These are phyloP conservation scores for Chlamydomonas asymmetrica DNA, from an alignment of 139 green algal genomes.

Conservation along the genomic window DNA sequence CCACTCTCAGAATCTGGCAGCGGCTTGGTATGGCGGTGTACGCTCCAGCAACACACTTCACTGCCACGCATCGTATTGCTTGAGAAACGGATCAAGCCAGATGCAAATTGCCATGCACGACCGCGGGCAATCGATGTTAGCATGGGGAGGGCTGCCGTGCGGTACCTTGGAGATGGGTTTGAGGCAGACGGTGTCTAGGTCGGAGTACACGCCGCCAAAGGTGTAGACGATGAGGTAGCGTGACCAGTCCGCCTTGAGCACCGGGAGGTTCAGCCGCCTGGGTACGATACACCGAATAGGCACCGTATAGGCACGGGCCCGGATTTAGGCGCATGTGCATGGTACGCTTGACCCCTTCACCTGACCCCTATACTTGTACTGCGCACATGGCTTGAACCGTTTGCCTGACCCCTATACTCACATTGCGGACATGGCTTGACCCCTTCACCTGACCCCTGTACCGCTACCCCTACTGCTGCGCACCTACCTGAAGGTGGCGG, in stretches of 20 bases:
- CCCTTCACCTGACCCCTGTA: background rate
- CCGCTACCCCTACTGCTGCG: background rate
- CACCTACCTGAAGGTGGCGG: background rate
- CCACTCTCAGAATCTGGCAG: no score
- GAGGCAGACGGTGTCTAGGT: constrained; percentile 20
- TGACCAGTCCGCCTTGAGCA: constrained; percentile 24
- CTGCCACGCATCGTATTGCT: no score
- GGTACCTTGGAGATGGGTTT: background rate
- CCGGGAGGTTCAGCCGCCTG: constrained; percentile 12
- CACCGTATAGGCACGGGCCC: background rate
- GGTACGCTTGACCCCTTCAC: background rate
- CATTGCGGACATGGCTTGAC: background rate
- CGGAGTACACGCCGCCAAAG: constrained; percentile 24
- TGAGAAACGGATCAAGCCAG: no score
- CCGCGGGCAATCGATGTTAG: no score
- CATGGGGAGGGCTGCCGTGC: background rate
- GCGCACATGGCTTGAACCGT: background rate
- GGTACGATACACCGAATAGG: background rate
- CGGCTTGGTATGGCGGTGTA: no score
- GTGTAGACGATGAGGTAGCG: constrained; percentile 28
- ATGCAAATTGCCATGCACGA: no score
- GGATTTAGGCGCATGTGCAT: background rate
- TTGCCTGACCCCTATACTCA: background rate
- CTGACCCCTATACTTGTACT: background rate
- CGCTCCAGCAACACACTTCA: no score